Base-by-base conservation (phyloP, 2,329 filamentous ascomycete species). In the Penicillium thymicola region DNA sequence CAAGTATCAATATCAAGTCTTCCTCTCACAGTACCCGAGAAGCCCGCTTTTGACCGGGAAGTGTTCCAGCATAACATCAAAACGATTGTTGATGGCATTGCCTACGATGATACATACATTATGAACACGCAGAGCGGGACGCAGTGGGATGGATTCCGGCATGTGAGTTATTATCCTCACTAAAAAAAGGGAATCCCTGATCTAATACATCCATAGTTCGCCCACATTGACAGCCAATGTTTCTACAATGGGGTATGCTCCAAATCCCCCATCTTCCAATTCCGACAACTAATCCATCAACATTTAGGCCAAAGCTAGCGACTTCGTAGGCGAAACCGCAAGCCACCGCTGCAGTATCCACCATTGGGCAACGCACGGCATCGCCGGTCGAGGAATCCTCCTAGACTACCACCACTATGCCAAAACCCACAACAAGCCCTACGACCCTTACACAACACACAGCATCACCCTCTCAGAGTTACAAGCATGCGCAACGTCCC, bases 391-490 rank as follows among this genome's bases (percentile, higher is more conserved):
- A 48, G 76, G 70, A 51, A 63, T 78, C 36, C 70, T 78, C 14
- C 68, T 78, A 18, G 76, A 78, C 61, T 78, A 77, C 63, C 63
- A 69, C 37, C 60, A 68, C 10, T 85, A 80, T 52, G 77, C 81
- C 10, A 76, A 81, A 48, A 76, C 76, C 9, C 79, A 81, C 51
- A 78, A 79, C 13, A 79, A 81, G 28, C 59, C 71, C 5, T 83
- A 81, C 58, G 76, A 83, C 61, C 78, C 83, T 0, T 79, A 84
- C 47, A 77, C 77, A 4, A 74, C 77, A 0, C 76, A 85, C 63
- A 75, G 78, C 28, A 86, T 88, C 67, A 79, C 78, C 0, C 72
- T 81, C 2, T 66, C 76, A 1, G 80, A 85, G 0, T 77, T 91
- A 0, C 80, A 82, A 51, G 77, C 79, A 9, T 84, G 85, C 34